Conservation (phyloP, 306 rosid genomes). For the Malus asiatica region DNA sequence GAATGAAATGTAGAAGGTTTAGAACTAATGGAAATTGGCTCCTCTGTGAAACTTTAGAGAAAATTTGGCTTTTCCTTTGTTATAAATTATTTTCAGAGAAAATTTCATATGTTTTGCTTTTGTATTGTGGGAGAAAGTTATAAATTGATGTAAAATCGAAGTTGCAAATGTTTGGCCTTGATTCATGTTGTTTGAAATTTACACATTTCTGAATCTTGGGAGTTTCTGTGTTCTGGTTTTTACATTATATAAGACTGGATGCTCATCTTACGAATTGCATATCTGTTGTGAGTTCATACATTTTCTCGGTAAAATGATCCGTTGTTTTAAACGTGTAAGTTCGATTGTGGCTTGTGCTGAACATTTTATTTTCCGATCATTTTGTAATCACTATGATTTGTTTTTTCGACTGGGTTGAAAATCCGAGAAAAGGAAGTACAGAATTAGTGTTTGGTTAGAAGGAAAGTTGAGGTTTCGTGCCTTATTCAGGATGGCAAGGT, state of each 20-base stretch:
- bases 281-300: not conserved
- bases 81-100: not conserved
- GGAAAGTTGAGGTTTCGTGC: not conserved
- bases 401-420: slow-evolving; percentile 9
- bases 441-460: not conserved
- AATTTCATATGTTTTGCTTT: not conserved
- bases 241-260: not conserved
- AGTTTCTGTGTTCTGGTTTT: not conserved
- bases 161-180: not conserved
- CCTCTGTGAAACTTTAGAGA: not conserved
- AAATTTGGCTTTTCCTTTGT: not conserved
- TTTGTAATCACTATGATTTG: not conserved
- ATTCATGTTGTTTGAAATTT: not conserved
- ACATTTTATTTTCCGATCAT: not conserved
- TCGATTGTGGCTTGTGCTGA: not conserved
- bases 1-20: not conserved
- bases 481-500: slow-evolving; percentile 29
- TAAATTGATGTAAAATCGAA: not conserved
- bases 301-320: not conserved
- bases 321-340: not conserved
- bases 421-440: slow-evolving; percentile 4
- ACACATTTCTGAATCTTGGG: not conserved
- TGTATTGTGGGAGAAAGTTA: not conserved
- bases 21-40: not conserved
- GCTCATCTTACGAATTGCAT: not conserved